A percentile compares a stretch with the other conserved stretches of the same genome.
phyloP scores from a whole-genome alignment of 2,329 filamentous ascomycete species.

The Ciborinia camelliae region DNA sequence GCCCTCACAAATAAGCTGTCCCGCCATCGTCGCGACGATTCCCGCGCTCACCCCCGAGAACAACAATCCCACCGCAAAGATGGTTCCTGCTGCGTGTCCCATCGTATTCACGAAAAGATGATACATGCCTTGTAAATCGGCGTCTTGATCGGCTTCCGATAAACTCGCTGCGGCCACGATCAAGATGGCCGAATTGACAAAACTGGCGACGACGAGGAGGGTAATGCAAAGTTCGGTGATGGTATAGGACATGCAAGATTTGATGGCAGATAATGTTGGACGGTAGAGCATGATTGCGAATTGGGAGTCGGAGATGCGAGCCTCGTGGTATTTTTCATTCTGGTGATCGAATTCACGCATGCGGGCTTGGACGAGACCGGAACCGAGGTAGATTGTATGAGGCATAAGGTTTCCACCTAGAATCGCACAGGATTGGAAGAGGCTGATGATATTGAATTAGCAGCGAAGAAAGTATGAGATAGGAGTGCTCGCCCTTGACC shows the following conservation, averaged over 20 bases:
- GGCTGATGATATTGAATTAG: conserved; percentile 26
- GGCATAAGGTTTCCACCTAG: conserved; percentile 73
- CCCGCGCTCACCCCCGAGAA: conserved; percentile 77
- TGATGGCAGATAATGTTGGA: conserved; percentile 67
- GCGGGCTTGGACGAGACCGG: conserved; percentile 63
- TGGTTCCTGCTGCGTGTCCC: conserved; percentile 68
- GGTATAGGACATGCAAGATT: conserved; percentile 67
- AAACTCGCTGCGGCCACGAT: conserved; percentile 77
- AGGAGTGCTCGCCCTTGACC: conserved; percentile 45
- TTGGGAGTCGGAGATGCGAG: conserved; percentile 30
- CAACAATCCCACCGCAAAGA: conserved; percentile 76
- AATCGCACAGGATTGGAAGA: conserved; percentile 71
- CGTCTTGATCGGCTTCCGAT: conserved; percentile 56
- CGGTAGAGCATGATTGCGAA: conserved; percentile 55
- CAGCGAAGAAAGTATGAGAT: conserved; percentile 15
- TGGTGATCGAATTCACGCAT: conserved; percentile 59
- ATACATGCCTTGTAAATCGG: conserved; percentile 81
- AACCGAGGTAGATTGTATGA: conserved; percentile 65
- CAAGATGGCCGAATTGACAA: conserved; percentile 78
- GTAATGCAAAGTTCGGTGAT: conserved; percentile 66
- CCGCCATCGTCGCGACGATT: conserved; percentile 82
- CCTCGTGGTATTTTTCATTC: conserved; percentile 47
- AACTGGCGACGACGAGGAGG: conserved; percentile 76
- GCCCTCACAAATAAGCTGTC: conserved; percentile 82
- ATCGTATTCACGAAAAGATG: conserved; percentile 61